These are phyloP conservation scores for Isabelozyma rhagii DNA, from an alignment of 805 yeast genomes.

Conservation along the genomic window DNA sequence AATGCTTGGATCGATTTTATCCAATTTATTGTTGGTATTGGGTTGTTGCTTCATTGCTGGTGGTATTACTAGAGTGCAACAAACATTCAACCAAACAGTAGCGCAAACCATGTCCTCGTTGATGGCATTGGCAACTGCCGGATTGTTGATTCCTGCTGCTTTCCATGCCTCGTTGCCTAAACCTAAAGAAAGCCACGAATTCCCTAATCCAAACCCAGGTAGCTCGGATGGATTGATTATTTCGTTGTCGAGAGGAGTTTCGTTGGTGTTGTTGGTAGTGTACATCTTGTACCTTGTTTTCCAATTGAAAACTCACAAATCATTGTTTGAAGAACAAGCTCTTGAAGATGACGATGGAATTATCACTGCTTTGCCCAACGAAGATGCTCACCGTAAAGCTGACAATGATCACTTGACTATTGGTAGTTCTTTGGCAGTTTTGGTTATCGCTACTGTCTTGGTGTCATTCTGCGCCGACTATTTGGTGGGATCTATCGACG, in stretches of 20 bases:
- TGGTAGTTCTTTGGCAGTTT: slow-evolving; percentile 49
- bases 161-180: slow-evolving; percentile 76
- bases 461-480: slow-evolving; percentile 92
- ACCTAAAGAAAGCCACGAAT: slow-evolving; percentile 33
- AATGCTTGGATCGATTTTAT: slow-evolving; percentile 91
- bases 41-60: slow-evolving; percentile 97
- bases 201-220: slow-evolving; percentile 26
- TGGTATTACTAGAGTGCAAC: slow-evolving; percentile 82
- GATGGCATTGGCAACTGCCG: slow-evolving; percentile 86
- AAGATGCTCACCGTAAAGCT: slow-evolving; percentile 7
- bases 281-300: slow-evolving; percentile 78
- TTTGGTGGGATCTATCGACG: slow-evolving; percentile 91
- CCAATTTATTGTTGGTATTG: slow-evolving; percentile 82
- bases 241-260: slow-evolving; percentile 79
- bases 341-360: slow-evolving; percentile 35
- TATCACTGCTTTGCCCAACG: slow-evolving; percentile 25
- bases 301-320: slow-evolving; percentile 85
- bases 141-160: slow-evolving; percentile 92
- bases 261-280: slow-evolving; percentile 71
- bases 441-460: slow-evolving; percentile 65
- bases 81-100: slow-evolving; percentile 89
- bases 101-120: slow-evolving; percentile 97
- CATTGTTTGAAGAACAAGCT: slow-evolving; percentile 58
- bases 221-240: slow-evolving; percentile 51
- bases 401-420: slow-evolving; percentile 46